Percentiles rank a stretch among this genome's conserved stretches.
Conservation (phyloP, 1,284 basidiomycete species). For the Pseudozyma pruni region DNA sequence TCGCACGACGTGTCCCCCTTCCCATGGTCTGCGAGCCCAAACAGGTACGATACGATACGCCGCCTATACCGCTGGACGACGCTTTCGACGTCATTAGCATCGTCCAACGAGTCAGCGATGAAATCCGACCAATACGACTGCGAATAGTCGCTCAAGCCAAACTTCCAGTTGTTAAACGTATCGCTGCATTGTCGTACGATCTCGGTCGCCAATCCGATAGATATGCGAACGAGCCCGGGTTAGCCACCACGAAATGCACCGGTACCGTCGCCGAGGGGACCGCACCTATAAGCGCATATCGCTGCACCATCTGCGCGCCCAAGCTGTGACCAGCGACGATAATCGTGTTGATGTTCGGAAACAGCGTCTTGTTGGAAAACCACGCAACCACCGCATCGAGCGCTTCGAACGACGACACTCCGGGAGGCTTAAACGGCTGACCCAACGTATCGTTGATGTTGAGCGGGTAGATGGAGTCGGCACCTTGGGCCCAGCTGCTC, state of each 20-base stretch:
- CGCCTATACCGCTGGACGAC: slow-evolving; percentile 36
- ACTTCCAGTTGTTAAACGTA: slow-evolving; percentile 56
- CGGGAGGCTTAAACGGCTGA: slow-evolving; percentile 15
- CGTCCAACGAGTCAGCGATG: slow-evolving; percentile 41
- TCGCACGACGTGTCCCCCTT: slow-evolving; percentile 48
- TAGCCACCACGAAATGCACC: slow-evolving; percentile 57
- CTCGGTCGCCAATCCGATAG: slow-evolving; percentile 33
- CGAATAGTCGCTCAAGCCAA: slow-evolving; percentile 32
- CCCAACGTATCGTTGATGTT: slow-evolving; percentile 18
- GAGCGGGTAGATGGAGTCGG: slow-evolving; percentile 39
- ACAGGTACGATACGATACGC: slow-evolving; percentile 48
- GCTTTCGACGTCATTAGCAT: slow-evolving; percentile 41
- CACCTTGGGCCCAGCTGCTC: slow-evolving; percentile 45
- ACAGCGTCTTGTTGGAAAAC: slow-evolving; percentile 40
- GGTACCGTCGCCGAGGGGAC: slow-evolving; percentile 40
- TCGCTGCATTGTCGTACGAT: slow-evolving; percentile 22
- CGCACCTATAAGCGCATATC: slow-evolving; percentile 49
- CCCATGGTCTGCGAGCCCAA: slow-evolving; percentile 38
- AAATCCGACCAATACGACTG: slow-evolving; percentile 50
- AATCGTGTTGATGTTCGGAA: slow-evolving; percentile 52
- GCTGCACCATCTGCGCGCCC: slow-evolving; percentile 51
- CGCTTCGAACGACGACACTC: slow-evolving; percentile 47
- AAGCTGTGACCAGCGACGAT: slow-evolving; percentile 51
- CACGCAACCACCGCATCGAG: slow-evolving; percentile 37
- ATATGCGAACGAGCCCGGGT: slow-evolving; percentile 54